Evolutionary conservation across 768 basidiomycete genomes (phyloP), one percentile per base, ranked within the genome.

Genomic region (Trametes coccinea): DNA sequence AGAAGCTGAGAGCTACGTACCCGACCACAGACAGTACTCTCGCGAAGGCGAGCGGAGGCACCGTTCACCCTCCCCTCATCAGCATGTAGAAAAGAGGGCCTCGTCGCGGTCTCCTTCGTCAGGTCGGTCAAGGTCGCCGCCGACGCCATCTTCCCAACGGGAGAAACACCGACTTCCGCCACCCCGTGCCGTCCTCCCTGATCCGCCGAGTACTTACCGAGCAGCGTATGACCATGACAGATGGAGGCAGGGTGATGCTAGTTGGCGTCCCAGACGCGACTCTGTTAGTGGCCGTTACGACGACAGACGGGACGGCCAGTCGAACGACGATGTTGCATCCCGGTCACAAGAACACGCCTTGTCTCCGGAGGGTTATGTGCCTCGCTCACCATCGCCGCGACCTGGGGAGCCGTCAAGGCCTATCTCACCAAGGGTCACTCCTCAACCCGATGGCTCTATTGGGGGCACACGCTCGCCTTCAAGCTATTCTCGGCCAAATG

Each of bases 141-240:
- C 57, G 2, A 66, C 69, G 0, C 66, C 69, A 2, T 59, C 60
- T 16, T 56, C 62, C 14, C 66, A 63, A 5, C 67, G 61, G 59
- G 68, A 66, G 62, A 74, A 73, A 61, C 72, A 74, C 53, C 65
- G 73, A 41, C 60, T 74, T 5, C 73, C 73, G 17, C 62, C 69
- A 2, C 67, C 67, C 2, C 62, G 66, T 6, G 33, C 59, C 5
- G 54, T 63, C 2, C 55, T 65, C 6, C 58, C 65, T 11, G 68
- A 67, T 17, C 49, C 62, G 2, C 62, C 58, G 5, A 56, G 34
- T 40, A 53, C 44, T 14, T 47, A 56, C 17, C 63, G 65, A 10
- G 58, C 57, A 10, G 53, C 60, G 5, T 68, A 64, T 33, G 53
- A 61, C 4, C 44, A 44, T 13, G 66, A 64, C 53, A 59, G 66